Base-by-base conservation (phyloP, 768 basidiomycete genomes). In the Hygrophorus pudorinus region DNA sequence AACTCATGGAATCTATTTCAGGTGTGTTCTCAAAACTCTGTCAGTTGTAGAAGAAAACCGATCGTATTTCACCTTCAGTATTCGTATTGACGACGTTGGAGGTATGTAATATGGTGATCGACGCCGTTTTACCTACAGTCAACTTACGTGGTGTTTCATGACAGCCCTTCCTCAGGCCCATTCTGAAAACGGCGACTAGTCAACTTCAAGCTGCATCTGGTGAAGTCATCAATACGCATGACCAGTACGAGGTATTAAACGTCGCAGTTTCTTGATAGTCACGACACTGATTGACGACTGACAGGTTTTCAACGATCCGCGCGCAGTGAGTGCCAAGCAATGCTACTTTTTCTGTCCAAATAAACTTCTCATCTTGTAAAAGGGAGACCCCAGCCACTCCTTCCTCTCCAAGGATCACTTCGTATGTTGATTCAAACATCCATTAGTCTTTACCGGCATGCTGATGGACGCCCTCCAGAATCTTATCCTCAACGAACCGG, bases 391-490 rank as follows among this genome's bases (percentile, higher is more conserved):
- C 2, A 92, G 87, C 2, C 87, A 90, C 58, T 89, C 85, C 2
- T 86, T 87, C 69, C 61, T 91, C 60, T 87, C 84, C 58, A 90
- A 90, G 64, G 87, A 91, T 56, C 86, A 91, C 54, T 89, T 89
- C 52, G 85, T 85, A 51, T 54, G 81, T 70, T n/a, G 29, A 21
- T 29, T 14, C 28, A 6, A 17, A 33, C n/a, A 3, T 27, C 16
- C 18, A 13, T 31, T 28, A 7, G 38, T 37, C 32, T 33, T 11
- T 1, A n/a, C 9, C 11, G 21, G 9, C 34, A 38, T 44, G 38
- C n/a, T 28, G 47, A 40, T 45, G 45, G 33, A 60, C 38, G 16
- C 36, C 4, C 43, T 24, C 21, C 30, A 83, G 84, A 84, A 85
- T 56, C 65, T 85, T 20, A 81, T 86, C 38, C 63, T 91, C 12